phyloP scores from a whole-genome alignment of 2,329 filamentous ascomycete species.

The Teratosphaeria epicoccoides region DNA sequence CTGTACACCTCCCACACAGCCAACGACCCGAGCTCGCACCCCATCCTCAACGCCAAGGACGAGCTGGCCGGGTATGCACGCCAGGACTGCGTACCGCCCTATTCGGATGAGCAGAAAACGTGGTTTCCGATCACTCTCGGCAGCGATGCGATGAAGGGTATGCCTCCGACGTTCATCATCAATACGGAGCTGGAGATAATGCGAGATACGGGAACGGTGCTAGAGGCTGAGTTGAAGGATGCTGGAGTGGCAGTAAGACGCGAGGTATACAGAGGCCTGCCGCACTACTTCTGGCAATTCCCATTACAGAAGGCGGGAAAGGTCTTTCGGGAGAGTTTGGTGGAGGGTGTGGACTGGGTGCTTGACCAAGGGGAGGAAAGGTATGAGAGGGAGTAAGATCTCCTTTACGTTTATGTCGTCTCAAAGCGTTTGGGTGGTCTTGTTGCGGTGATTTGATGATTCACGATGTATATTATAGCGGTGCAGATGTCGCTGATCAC shows the following conservation, averaged over 20 bases:
- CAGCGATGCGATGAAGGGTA: conserved; percentile 12
- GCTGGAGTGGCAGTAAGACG: conserved; percentile 33
- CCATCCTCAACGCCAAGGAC: conserved; percentile 7
- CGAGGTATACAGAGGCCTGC: conserved; percentile 32
- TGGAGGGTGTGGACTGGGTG: conserved; percentile 14
- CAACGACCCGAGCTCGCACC: background rate
- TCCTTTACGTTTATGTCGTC: background rate
- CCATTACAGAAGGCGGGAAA: conserved; percentile 9
- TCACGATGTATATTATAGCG: background rate
- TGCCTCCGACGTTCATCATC: conserved; percentile 41
- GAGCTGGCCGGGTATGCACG: background rate
- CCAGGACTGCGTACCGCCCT: conserved; percentile 6
- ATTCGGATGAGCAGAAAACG: conserved; percentile 5
- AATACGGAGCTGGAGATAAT: conserved; percentile 41
- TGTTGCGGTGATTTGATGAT: background rate
- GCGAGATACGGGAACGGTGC: conserved; percentile 42
- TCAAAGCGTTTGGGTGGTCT: no score
- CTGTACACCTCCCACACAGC: background rate
- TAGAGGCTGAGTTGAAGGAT: conserved; percentile 38
- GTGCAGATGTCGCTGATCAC: no score
- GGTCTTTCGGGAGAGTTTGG: conserved; percentile 11
- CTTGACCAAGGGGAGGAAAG: background rate
- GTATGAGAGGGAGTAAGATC: background rate
- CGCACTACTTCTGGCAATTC: conserved; percentile 31
- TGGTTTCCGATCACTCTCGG: conserved; percentile 14